These are phyloP conservation scores for Luzula sylvatica DNA, from an alignment of 176 grass and related monocot species.

Conservation along the genomic window DNA sequence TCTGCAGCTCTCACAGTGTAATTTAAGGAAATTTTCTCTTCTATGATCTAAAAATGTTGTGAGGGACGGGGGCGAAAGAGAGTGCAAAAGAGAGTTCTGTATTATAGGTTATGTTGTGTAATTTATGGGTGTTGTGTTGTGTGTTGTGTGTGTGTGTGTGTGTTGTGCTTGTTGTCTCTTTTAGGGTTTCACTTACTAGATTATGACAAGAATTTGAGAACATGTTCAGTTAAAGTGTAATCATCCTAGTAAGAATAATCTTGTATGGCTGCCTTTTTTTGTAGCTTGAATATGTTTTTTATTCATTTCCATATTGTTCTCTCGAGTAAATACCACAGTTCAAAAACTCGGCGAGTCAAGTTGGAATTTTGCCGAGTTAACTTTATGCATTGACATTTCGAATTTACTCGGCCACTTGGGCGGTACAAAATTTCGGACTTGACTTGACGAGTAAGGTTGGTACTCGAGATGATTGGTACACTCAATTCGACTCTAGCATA, in stretches of 20 bases:
- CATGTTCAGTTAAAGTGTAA: constrained; percentile 2
- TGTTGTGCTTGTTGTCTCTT: constrained; percentile 10
- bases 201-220: neutral
- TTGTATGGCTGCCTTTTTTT: constrained; percentile 8
- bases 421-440: too few species aligned
- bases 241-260: constrained; percentile 13
- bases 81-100: neutral
- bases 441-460: too few species aligned
- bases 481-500: too few species aligned
- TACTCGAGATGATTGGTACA: too few species aligned
- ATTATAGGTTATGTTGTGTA: neutral
- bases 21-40: constrained; percentile 19
- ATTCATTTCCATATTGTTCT: too few species aligned
- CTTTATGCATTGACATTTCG: too few species aligned
- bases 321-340: too few species aligned
- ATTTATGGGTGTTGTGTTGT: constrained; percentile 1
- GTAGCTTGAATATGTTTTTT: constrained; percentile 11
- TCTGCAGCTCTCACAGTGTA: constrained; percentile 47
- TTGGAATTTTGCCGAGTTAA: too few species aligned
- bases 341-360: too few species aligned
- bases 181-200: constrained; percentile 9
- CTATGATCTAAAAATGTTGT: neutral
- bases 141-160: constrained; percentile 15
- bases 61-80: neutral
- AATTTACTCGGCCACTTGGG: too few species aligned